A percentile compares a stretch with the other conserved stretches of the same genome.
Evolutionary conservation across 306 rosid species (phyloP).

Genomic region (Cucurbita ficifolia): DNA sequence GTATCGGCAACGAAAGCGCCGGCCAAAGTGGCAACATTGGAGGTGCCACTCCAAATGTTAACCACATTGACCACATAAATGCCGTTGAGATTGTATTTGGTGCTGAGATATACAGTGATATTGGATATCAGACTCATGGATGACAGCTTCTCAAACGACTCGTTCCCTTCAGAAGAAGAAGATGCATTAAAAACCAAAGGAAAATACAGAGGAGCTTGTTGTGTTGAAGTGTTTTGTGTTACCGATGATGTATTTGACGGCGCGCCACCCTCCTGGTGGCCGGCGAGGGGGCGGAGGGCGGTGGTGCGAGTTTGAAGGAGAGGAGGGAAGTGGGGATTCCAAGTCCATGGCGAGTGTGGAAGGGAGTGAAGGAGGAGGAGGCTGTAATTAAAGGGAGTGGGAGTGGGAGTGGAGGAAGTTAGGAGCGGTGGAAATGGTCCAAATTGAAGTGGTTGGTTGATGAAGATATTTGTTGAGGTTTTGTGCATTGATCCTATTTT

Average conservation of each 20-base stretch:
- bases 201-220: neutral
- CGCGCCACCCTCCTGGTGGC: conserved; percentile 36
- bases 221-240: neutral
- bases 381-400: neutral
- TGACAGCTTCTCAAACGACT: conserved; percentile 80
- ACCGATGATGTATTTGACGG: conserved; percentile 41
- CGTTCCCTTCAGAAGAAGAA: conserved; percentile 31
- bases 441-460: neutral
- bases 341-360: neutral
- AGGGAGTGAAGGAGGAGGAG: neutral
- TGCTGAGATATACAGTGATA: conserved; percentile 35
- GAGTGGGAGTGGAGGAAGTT: neutral
- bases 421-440: neutral
- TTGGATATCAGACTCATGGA: conserved; percentile 74
- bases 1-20: conserved; percentile 75
- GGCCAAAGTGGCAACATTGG: conserved; percentile 41
- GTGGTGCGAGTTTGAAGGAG: neutral
- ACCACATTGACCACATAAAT: conserved; percentile 43
- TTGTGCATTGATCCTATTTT: neutral
- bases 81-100: conserved; percentile 39
- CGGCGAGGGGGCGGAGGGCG: conserved; percentile 6
- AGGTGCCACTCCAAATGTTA: conserved; percentile 61
- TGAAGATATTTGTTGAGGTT: neutral
- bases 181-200: neutral
- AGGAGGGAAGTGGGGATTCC: neutral